These are phyloP conservation scores for Rhododendron vialii DNA, from an alignment of 148 eudicot genomes.

Conservation along the genomic window DNA sequence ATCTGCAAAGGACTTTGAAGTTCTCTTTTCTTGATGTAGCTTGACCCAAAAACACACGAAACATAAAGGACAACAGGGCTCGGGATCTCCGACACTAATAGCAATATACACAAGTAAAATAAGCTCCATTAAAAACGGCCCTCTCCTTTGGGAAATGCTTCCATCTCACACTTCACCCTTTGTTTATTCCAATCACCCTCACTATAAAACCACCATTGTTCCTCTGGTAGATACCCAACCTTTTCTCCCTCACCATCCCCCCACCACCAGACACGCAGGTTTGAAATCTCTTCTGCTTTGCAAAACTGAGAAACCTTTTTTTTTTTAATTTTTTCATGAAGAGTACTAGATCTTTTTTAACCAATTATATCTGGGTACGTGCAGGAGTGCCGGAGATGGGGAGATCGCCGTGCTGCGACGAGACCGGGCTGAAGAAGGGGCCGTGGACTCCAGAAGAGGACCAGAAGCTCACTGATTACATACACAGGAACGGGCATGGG, in stretches of 20 bases:
- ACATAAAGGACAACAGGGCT: not conserved
- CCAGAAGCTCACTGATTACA: slow-evolving; percentile 38
- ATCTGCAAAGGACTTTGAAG: not conserved
- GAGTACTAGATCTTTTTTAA: not conserved
- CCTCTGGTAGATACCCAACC: slow-evolving; percentile 1
- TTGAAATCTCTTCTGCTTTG: not conserved
- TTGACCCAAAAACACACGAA: slow-evolving; percentile 4
- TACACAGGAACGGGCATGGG: slow-evolving; percentile 44
- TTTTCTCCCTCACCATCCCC: not conserved
- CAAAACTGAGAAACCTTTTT: too few relatives aligned
- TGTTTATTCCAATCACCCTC: slow-evolving; percentile 8
- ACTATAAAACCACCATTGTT: slow-evolving; percentile 12
- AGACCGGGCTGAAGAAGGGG: slow-evolving; percentile 49
- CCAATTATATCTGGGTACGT: not conserved
- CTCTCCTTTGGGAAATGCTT: not conserved
- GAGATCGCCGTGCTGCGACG: slow-evolving; percentile 45
- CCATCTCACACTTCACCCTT: not conserved
- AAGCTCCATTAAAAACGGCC: slow-evolving; percentile 6
- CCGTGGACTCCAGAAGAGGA: slow-evolving; percentile 72
- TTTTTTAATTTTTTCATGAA: not conserved
- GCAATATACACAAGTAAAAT: not conserved
- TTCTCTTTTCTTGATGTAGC: not conserved
- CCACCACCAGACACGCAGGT: not conserved
- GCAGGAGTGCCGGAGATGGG: slow-evolving; percentile 30
- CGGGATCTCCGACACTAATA: slow-evolving; percentile 6